A percentile compares a stretch with the other conserved stretches of the same genome.
Evolutionary conservation across 1,284 basidiomycete genomes (phyloP).

Genomic region (Rhizoctonia solani): DNA sequence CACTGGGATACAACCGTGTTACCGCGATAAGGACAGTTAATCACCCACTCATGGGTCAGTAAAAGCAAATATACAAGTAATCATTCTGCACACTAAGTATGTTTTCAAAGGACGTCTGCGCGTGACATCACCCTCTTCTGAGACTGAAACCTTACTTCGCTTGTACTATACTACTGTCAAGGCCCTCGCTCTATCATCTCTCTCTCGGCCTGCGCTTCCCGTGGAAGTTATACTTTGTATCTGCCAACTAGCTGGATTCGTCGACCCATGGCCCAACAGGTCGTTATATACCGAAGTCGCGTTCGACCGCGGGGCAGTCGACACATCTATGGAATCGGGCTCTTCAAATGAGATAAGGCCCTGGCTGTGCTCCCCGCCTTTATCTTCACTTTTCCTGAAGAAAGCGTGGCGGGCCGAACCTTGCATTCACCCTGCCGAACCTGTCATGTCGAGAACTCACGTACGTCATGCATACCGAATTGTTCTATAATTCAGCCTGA

Average conservation of each 20-base stretch:
- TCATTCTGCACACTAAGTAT: too few relatives aligned
- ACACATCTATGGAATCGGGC: not conserved
- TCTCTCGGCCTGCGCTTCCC: not conserved
- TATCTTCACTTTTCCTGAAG: not conserved
- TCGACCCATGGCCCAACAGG: slow-evolving; percentile 7
- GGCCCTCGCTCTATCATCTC: not conserved
- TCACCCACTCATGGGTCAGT: too few relatives aligned
- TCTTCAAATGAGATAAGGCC: slow-evolving; percentile 1
- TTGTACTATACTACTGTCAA: slow-evolving; percentile 9
- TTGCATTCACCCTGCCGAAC: slow-evolving; percentile 11
- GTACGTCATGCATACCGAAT: not conserved
- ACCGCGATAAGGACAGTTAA: too few relatives aligned
- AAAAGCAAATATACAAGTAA: too few relatives aligned
- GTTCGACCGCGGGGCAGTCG: not conserved
- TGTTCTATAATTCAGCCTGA: not conserved
- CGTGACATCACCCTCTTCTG: not conserved
- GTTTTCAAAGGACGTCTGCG: not conserved
- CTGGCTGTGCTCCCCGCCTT: slow-evolving; percentile 18
- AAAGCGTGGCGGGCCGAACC: slow-evolving; percentile 7
- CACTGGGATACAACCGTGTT: too few relatives aligned
- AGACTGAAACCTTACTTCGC: not conserved
- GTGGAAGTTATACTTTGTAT: slow-evolving; percentile 13
- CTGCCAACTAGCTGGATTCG: slow-evolving; percentile 10
- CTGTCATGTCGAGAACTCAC: slow-evolving; percentile 27
- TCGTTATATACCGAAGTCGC: slow-evolving; percentile 14